Percentiles rank a stretch among this genome's conserved stretches.
phyloP scores from a whole-genome alignment of 2,329 filamentous ascomycete species.

The Cucurbitaria berberidis region DNA sequence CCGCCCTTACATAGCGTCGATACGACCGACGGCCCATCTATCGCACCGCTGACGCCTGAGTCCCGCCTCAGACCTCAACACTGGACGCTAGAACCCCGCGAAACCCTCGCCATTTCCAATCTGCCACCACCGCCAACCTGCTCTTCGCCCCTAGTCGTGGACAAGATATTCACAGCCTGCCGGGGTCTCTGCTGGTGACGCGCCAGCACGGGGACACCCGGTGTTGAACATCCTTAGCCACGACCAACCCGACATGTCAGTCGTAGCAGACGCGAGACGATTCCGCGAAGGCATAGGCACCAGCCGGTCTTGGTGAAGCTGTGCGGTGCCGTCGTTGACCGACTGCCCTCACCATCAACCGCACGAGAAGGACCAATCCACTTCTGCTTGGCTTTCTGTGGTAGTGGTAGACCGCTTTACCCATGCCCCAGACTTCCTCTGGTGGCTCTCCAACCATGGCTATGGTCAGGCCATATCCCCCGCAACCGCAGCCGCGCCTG shows the following conservation, averaged over 20 bases:
- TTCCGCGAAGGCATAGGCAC: conserved; percentile 53
- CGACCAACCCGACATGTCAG: conserved; percentile 46
- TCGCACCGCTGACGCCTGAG: conserved; percentile 14
- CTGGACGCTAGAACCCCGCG: conserved; percentile 13
- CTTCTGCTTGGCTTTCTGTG: not conserved
- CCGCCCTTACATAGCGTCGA: conserved; percentile 20
- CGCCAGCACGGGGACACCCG: conserved; percentile 30
- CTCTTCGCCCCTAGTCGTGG: no score
- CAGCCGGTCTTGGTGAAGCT: conserved; percentile 48
- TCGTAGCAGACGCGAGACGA: conserved; percentile 46
- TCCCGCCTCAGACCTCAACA: not conserved
- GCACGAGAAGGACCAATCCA: not conserved
- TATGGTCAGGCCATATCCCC: conserved; percentile 47
- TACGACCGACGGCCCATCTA: conserved; percentile 3
- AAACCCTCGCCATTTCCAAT: conserved; percentile 8
- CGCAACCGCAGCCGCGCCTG: conserved; percentile 40
- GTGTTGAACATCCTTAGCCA: conserved; percentile 14
- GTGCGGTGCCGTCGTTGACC: conserved; percentile 25
- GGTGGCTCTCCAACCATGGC: conserved; percentile 41
- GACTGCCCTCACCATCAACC: conserved; percentile 7
- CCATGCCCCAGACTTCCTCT: conserved; percentile 6
- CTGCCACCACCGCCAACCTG: no score
- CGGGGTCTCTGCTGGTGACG: conserved; percentile 40
- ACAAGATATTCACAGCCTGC: conserved; percentile 13
- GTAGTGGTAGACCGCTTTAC: not conserved